Percentiles rank a stretch among this genome's conserved stretches.
Conservation (phyloP, 371 early-diverging fungal species). For the Basidiobolus meristosporus region DNA sequence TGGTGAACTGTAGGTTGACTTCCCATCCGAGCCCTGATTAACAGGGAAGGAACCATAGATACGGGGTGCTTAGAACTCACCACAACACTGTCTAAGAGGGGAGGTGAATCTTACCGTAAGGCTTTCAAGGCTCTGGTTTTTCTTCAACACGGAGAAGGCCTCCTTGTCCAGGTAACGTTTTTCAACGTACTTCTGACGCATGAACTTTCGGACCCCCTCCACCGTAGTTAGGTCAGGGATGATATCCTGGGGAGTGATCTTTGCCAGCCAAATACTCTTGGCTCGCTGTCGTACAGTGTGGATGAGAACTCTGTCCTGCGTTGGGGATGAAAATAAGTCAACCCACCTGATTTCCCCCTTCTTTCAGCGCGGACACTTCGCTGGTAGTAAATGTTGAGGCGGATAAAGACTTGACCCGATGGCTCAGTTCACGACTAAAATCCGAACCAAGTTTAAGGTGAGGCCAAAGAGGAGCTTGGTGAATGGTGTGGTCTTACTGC, state of each 20-base stretch:
- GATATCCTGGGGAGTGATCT: background rate
- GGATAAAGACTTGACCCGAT: conserved; percentile 45
- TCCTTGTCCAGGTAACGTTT: background rate
- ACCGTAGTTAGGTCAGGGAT: conserved; percentile 1
- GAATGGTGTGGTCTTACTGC: conserved; percentile 18
- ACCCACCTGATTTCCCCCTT: conserved; percentile 35
- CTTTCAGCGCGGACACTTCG: conserved; percentile 27
- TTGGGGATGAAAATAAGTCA: background rate
- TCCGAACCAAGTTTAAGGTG: background rate
- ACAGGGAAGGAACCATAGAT: too few relatives aligned
- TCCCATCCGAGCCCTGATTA: too few relatives aligned
- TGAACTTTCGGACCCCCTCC: background rate
- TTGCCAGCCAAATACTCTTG: conserved; percentile 3
- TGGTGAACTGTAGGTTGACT: too few relatives aligned
- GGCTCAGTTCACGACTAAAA: conserved; percentile 38
- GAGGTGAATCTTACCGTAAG: too few relatives aligned
- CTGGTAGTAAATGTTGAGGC: conserved; percentile 37
- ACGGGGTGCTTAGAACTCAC: too few relatives aligned
- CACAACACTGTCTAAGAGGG: too few relatives aligned
- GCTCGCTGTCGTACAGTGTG: conserved; percentile 1
- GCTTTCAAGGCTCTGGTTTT: too few relatives aligned
- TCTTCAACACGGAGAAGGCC: too few relatives aligned
- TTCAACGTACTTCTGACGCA: conserved; percentile 3
- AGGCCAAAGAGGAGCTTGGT: background rate
- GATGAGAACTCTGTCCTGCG: background rate